Conservation (phyloP, 495 filamentous ascomycete genomes). For the Chlorociboria aeruginascens region DNA sequence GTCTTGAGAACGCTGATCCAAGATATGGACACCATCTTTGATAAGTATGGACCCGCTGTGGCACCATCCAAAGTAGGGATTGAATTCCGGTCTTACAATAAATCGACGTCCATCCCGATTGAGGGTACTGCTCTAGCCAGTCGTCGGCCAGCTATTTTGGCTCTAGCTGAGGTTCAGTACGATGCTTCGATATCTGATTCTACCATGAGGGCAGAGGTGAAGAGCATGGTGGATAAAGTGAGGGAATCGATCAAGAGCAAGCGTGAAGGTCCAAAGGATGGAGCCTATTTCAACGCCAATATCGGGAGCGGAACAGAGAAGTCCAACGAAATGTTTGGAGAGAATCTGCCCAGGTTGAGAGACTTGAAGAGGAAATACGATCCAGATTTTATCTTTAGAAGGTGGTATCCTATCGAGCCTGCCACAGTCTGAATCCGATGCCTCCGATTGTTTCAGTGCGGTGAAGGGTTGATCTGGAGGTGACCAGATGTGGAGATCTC, state of each 20-base stretch:
- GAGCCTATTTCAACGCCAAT: slow-evolving; percentile 24
- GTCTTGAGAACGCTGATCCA: neutral
- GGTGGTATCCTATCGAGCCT: slow-evolving; percentile 16
- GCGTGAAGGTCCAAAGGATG: neutral
- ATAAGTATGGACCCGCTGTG: neutral
- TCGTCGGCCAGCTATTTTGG: neutral
- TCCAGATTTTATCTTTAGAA: slow-evolving; percentile 40
- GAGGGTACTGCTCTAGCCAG: neutral
- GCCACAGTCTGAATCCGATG: neutral
- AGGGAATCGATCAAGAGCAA: neutral
- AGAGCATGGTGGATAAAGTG: slow-evolving; percentile 4
- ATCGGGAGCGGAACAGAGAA: slow-evolving; percentile 23
- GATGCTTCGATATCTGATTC: neutral
- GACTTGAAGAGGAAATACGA: slow-evolving; percentile 42
- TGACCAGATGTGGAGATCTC: too few species aligned
- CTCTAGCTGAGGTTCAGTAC: slow-evolving; percentile 1
- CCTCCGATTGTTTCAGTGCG: too few species aligned
- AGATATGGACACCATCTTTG: neutral
- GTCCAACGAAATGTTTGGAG: slow-evolving; percentile 28
- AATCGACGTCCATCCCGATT: neutral
- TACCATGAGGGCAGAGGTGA: slow-evolving; percentile 3
- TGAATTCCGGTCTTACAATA: neutral
- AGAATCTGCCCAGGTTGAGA: slow-evolving; percentile 31
- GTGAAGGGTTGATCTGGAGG: too few species aligned
- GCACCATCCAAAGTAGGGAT: neutral